phyloP scores from a whole-genome alignment of 805 yeast genomes.

The Candida pseudoglaebosa region DNA sequence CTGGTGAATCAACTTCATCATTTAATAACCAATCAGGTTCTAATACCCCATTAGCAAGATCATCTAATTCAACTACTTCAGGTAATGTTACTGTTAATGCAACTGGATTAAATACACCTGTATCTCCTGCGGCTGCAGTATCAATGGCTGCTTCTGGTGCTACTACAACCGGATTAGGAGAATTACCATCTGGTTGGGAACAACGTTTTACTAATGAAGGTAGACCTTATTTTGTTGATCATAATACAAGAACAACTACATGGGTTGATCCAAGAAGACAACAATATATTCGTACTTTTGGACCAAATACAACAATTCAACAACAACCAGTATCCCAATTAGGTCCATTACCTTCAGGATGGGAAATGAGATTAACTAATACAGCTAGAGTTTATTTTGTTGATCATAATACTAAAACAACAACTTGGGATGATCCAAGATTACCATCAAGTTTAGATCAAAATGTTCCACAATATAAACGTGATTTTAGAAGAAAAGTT shows the following conservation, averaged over 20 bases:
- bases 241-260: conserved; percentile 98
- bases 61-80: conserved; percentile 19
- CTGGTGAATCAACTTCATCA: conserved; percentile 51
- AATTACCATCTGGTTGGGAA: conserved; percentile 98
- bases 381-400: conserved; percentile 98
- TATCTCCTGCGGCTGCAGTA: conserved; percentile 65
- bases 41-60: conserved; percentile 19
- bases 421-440: conserved; percentile 99
- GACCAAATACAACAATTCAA: conserved; percentile 86
- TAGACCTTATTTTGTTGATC: conserved; percentile 96
- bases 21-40: conserved; percentile 22
- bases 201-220: conserved; percentile 98
- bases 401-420: conserved; percentile 97
- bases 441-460: conserved; percentile 96
- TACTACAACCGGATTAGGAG: conserved; percentile 94
- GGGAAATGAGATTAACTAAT: conserved; percentile 99
- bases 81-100: conserved; percentile 48
- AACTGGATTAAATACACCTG: conserved; percentile 45
- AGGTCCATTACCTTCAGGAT: conserved; percentile 97
- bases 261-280: conserved; percentile 99
- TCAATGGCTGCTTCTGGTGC: conserved; percentile 74
- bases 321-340: conserved; percentile 97
- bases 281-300: conserved; percentile 94
- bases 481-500: conserved; percentile 96
- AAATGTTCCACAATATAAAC: conserved; percentile 97